Evolutionary conservation across 192 early-diverging fungal genomes (phyloP).

Genomic region (Coemansia sp.): DNA sequence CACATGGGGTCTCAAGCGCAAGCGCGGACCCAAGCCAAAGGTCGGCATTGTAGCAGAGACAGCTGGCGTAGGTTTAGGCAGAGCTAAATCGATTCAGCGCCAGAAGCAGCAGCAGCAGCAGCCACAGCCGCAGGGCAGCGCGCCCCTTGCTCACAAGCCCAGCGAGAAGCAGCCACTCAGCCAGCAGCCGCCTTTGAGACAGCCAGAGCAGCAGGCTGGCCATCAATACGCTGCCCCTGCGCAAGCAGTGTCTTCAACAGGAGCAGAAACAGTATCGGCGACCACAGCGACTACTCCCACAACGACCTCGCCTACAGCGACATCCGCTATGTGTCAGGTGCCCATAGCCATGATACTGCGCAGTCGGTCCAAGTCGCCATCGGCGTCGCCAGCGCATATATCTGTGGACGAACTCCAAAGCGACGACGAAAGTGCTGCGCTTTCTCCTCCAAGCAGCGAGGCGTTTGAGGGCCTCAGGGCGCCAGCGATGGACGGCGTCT

Average conservation of each 20-base stretch:
- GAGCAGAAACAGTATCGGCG: not conserved
- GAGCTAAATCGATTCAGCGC: not conserved
- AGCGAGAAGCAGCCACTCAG: not conserved
- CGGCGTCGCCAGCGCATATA: not conserved
- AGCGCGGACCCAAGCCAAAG: conserved; percentile 53
- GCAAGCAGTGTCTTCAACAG: too few species aligned
- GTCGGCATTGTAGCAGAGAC: not conserved
- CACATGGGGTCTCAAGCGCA: conserved; percentile 47
- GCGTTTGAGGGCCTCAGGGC: conserved; percentile 22
- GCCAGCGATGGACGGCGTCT: conserved; percentile 32
- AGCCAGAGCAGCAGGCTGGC: not conserved
- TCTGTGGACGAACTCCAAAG: conserved; percentile 4
- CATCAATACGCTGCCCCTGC: not conserved
- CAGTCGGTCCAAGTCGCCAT: not conserved
- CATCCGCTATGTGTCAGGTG: too few species aligned
- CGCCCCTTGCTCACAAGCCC: not conserved
- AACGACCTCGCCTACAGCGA: too few species aligned
- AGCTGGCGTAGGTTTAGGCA: not conserved
- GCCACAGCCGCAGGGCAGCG: not conserved
- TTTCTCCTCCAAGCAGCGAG: not conserved
- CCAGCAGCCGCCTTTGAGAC: not conserved
- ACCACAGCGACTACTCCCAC: too few species aligned
- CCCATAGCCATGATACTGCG: conserved; percentile 10
- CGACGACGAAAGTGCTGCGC: not conserved
- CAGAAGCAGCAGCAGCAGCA: conserved; percentile 1